These are phyloP conservation scores for Auricularia cornea DNA, from an alignment of 768 basidiomycete genomes.

Conservation along the genomic window DNA sequence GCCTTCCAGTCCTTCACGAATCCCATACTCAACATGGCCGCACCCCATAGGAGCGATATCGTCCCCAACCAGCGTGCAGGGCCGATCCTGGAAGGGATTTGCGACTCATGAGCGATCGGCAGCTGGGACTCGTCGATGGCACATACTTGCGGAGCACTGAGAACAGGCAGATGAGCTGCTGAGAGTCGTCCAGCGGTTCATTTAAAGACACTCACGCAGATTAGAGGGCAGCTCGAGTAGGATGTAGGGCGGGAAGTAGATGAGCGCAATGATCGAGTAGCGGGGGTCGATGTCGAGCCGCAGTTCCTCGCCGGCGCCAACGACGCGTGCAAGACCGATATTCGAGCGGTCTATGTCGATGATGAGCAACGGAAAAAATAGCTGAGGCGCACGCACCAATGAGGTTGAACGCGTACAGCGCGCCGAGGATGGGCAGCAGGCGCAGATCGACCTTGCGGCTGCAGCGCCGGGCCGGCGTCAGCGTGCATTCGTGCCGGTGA, in stretches of 20 bases:
- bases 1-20: slow-evolving; percentile 22
- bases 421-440: slow-evolving; percentile 5
- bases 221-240: neutral
- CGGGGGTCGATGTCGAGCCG: neutral
- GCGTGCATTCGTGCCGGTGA: too few species aligned
- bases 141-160: neutral
- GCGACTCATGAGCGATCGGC: too few species aligned
- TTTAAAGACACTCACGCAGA: neutral
- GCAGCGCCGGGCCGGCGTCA: neutral
- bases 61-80: neutral
- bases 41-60: slow-evolving; percentile 15
- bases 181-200: too few species aligned
- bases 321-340: neutral
- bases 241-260: neutral
- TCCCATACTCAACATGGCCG: slow-evolving; percentile 19
- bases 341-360: neutral
- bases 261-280: neutral
- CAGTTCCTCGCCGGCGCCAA: neutral
- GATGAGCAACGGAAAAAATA: neutral
- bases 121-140: neutral
- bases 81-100: neutral
- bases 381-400: slow-evolving; percentile 13
- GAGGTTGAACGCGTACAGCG: slow-evolving; percentile 5
- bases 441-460: slow-evolving; percentile 4
- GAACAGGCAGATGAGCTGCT: too few species aligned